These are phyloP conservation scores for Allantophomopsis lycopodina DNA, from an alignment of 2,329 filamentous ascomycete species.

Conservation along the genomic window DNA sequence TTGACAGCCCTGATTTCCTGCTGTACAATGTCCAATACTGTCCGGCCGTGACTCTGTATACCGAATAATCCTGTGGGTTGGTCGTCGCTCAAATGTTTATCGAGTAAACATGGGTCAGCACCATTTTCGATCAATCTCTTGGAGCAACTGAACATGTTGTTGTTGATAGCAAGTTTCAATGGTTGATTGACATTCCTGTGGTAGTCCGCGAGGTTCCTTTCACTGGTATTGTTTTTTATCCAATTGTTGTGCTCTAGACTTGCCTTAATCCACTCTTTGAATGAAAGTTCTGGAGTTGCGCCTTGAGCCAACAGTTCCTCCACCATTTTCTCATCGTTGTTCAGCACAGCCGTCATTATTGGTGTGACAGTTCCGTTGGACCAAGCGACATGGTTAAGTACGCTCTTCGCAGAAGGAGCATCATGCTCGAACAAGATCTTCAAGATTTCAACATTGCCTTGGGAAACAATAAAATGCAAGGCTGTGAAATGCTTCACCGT, in stretches of 20 bases:
- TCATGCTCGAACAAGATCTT: constrained; percentile 41
- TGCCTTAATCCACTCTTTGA: constrained; percentile 49
- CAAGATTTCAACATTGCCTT: constrained; percentile 31
- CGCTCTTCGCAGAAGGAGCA: constrained; percentile 41
- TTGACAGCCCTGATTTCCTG: constrained; percentile 34
- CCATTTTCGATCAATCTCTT: constrained; percentile 44
- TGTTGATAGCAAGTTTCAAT: constrained; percentile 43
- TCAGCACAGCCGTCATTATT: constrained; percentile 43
- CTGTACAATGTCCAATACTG: constrained; percentile 47
- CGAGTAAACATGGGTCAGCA: constrained; percentile 50
- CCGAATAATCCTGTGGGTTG: constrained; percentile 1
- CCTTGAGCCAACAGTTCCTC: constrained; percentile 50
- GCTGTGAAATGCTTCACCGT: constrained; percentile 51
- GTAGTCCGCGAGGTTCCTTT: constrained; percentile 36
- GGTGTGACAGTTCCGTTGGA: constrained; percentile 27
- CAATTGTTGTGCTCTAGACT: constrained; percentile 27
- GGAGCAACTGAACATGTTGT: constrained; percentile 31
- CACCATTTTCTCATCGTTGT: constrained; percentile 36
- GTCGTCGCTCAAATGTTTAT: constrained; percentile 21
- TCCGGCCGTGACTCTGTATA: constrained; percentile 7
- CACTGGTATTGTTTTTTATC: constrained; percentile 22
- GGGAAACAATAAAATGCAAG: constrained; percentile 49
- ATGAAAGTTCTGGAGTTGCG: constrained; percentile 43
- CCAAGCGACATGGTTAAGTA: constrained; percentile 51
- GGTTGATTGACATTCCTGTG: constrained; percentile 42